These are phyloP conservation scores for Rosa persica DNA, from an alignment of 306 rosid species.

Conservation along the genomic window DNA sequence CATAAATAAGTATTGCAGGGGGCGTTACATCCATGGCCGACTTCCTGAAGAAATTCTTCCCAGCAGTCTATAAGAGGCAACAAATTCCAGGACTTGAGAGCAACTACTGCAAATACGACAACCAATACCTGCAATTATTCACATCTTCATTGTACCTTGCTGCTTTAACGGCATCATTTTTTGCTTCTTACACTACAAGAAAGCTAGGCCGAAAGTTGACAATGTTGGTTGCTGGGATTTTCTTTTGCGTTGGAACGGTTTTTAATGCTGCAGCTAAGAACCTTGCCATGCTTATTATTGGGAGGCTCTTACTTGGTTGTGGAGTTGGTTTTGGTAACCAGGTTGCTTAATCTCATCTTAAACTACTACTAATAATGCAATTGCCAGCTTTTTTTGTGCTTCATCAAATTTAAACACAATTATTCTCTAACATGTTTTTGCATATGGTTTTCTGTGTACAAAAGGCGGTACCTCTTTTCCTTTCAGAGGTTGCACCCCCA, in stretches of 20 bases:
- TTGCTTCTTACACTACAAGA: slow-evolving; percentile 34
- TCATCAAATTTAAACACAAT: background rate
- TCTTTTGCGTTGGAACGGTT: background rate
- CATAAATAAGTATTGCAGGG: slow-evolving; percentile 12
- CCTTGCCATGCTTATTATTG: background rate
- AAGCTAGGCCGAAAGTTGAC: slow-evolving; percentile 6
- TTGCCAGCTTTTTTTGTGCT: background rate
- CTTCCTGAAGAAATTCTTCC: slow-evolving; percentile 30
- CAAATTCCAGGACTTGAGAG: slow-evolving; percentile 13
- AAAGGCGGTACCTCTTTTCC: slow-evolving; percentile 85
- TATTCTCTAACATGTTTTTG: background rate
- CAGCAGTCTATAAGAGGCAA: slow-evolving; percentile 20
- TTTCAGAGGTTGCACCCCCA: slow-evolving; percentile 83
- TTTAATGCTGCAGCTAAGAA: background rate
- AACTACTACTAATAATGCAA: background rate
- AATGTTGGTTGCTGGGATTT: background rate
- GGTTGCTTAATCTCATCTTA: background rate
- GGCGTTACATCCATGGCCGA: slow-evolving; percentile 41
- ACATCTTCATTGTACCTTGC: slow-evolving; percentile 37
- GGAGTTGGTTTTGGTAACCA: slow-evolving; percentile 9
- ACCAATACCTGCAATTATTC: slow-evolving; percentile 28
- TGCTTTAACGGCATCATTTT: slow-evolving; percentile 27
- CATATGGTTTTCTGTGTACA: background rate
- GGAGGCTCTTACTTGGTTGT: slow-evolving; percentile 9
- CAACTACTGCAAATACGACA: slow-evolving; percentile 39